A percentile compares a stretch with the other conserved stretches of the same genome.
phyloP scores from a whole-genome alignment of 164 flowering plant species.

The Magnolia kwangsiensis region DNA sequence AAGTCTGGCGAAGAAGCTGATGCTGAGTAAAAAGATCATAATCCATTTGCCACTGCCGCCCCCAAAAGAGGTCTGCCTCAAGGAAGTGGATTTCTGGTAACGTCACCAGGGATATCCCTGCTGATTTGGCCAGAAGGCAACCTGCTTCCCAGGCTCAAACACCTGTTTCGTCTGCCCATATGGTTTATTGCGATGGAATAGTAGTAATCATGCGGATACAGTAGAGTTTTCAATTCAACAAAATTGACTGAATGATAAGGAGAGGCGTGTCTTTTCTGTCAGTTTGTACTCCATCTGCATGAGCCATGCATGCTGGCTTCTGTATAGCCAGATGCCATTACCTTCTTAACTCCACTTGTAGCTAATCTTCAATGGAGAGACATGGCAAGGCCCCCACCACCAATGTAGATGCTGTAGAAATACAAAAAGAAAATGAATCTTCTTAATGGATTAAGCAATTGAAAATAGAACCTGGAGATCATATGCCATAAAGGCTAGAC shows the following conservation, averaged over 20 bases:
- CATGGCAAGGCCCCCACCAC: not conserved
- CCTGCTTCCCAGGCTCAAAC: no score
- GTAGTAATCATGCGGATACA: not conserved
- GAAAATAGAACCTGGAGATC: no score
- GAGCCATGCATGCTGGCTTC: not conserved
- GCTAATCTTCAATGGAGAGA: not conserved
- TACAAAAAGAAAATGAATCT: no score
- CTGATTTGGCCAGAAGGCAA: no score
- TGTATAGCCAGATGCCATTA: not conserved
- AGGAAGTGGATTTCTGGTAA: no score
- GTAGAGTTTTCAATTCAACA: not conserved
- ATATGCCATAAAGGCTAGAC: no score
- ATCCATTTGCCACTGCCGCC: conserved; percentile 1
- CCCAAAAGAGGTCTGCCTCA: not conserved
- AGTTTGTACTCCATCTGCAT: not conserved
- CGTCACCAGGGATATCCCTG: no score
- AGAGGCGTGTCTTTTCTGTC: not conserved
- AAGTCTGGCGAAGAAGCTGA: conserved; percentile 34
- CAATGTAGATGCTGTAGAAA: no score
- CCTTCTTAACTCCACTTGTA: no score
- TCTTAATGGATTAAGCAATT: no score
- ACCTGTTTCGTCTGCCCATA: no score
- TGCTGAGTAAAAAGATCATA: conserved; percentile 14
- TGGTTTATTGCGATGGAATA: not conserved
- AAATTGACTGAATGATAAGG: not conserved